These are phyloP conservation scores for Coemansia sp. DNA, from an alignment of 192 early-diverging fungal genomes.

Conservation along the genomic window DNA sequence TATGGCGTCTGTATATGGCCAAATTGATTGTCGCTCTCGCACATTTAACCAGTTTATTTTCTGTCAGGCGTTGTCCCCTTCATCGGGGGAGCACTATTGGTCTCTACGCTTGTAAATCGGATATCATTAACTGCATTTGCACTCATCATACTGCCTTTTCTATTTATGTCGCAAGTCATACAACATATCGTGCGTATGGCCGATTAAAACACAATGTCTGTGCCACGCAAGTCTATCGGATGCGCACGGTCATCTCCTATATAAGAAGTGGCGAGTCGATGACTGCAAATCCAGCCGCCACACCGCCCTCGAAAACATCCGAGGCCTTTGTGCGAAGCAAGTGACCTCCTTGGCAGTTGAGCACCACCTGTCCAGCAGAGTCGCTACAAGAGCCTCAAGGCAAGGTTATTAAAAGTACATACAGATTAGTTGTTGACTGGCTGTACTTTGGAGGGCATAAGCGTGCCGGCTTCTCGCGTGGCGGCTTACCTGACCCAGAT, in stretches of 20 bases:
- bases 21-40: background rate
- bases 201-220: no score
- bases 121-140: background rate
- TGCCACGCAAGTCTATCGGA: background rate
- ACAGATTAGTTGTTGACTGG: no score
- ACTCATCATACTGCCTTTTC: no score
- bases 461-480: no score
- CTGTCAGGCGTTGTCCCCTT: no score
- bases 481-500: constrained; percentile 75
- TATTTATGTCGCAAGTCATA: no score
- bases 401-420: no score
- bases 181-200: no score
- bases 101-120: background rate
- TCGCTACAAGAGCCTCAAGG: constrained; percentile 53
- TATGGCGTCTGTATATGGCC: background rate
- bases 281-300: constrained; percentile 94
- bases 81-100: background rate
- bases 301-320: constrained; percentile 91
- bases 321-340: constrained; percentile 89
- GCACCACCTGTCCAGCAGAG: constrained; percentile 39
- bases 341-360: constrained; percentile 87
- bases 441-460: no score
- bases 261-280: constrained; percentile 84
- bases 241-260: constrained; percentile 14
- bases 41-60: background rate